phyloP scores from a whole-genome alignment of 148 eudicot genomes.

The Diospyros lotus region DNA sequence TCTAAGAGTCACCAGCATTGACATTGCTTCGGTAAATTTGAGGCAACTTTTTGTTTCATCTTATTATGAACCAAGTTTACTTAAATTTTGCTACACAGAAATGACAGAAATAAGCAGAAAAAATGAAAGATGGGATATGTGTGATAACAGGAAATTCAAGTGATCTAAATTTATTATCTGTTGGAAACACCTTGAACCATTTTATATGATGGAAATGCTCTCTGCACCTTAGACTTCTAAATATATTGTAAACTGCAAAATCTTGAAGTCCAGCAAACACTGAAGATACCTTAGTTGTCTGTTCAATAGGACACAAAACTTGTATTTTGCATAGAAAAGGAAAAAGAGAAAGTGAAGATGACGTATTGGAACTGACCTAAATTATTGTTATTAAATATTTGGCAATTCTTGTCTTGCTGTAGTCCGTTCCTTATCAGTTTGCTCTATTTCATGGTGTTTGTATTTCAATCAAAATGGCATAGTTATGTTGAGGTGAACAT shows the following conservation, averaged over 20 bases:
- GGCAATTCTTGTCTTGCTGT: neutral
- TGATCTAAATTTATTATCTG: neutral
- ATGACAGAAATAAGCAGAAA: neutral
- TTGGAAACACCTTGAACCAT: neutral
- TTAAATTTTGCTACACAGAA: neutral
- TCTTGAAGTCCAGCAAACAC: neutral
- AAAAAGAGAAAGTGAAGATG: neutral
- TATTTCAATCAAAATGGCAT: neutral
- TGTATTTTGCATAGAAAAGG: neutral
- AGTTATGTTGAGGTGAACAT: neutral
- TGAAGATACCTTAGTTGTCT: neutral
- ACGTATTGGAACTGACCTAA: too few species aligned
- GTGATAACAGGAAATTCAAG: neutral
- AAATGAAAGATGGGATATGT: conserved; percentile 5
- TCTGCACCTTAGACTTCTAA: neutral
- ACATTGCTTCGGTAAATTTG: conserved; percentile 80
- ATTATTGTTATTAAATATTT: neutral
- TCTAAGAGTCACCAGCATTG: conserved; percentile 97
- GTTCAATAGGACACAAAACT: neutral
- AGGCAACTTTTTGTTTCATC: conserved; percentile 7
- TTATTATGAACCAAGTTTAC: neutral
- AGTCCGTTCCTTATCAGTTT: neutral
- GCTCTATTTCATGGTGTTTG: neutral
- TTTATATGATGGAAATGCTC: neutral
- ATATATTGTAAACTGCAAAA: neutral